Base-by-base conservation (phyloP, 129 eudicot species). In the Calendula officinalis region DNA sequence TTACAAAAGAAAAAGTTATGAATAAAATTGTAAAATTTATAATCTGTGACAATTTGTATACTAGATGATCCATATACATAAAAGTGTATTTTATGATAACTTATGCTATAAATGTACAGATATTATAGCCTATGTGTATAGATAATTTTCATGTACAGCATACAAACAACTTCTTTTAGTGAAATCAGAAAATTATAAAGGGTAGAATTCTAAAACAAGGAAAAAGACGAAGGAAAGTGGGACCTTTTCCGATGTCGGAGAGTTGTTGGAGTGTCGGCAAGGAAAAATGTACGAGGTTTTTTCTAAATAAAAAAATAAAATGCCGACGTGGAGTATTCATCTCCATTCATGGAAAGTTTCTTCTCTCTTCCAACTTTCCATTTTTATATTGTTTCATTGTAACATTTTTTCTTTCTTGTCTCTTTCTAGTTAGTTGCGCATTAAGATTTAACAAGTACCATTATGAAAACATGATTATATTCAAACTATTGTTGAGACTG, bases 261-360 rank as follows among this genome's bases (percentile, higher is more conserved):
- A 33, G 57, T n/a, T 30, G 34, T 9, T 16, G 39, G 5, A 6
- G 53, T 70, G 75, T 70, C 75, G 75, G 75, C 68, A 70, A 38
- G 7, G 68, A 16, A 70, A 45, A 42, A 70, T 30, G 75, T 70
- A 70, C 75, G 75, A 70, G 75, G 75, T 70, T 60, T 70, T 70
- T 37, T 15, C 42, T 32, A 4, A 70, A 60, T 36, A 36, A 37
- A 37, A 39, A 48, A 38, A 22, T 22, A 3, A 1, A 70, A 39
- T 8, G 45, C 5, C 50, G 39, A 70, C 75, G 68, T 70, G 75
- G 75, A 70, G 22, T 41, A 27, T 48, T 38, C 15, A 48, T 49
- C 12, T 70, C 75, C 75, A 70, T 60, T 60, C 68, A 60, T 0
- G 60, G 30, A 70, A 70, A 70, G 37, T 60, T 34, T 42, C 12